Evolutionary conservation across 1,284 basidiomycete species (phyloP), one percentile per base, ranked within the genome.

Genomic region (Blastosporella zonata): DNA sequence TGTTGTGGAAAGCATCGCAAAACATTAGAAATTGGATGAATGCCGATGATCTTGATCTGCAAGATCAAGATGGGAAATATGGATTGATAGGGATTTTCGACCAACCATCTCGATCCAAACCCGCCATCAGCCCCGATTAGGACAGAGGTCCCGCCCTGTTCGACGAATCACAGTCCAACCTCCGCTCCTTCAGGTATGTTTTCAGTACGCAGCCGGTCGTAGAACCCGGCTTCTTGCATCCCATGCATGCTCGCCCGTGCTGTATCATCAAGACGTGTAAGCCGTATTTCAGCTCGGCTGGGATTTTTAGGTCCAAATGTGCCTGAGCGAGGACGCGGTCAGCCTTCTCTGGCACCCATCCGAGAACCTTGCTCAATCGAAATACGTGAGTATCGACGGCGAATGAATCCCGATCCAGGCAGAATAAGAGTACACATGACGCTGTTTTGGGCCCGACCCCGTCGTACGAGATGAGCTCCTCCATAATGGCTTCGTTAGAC

Each of bases 391-490:
- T 90, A 60, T 91, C 87, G 43, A 90, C 87, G 0, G 89, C 86
- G 60, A 91, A 90, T 1, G 81, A 81, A 48, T 84, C 75, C 12
- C 87, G 69, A 0, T 81, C 82, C 17, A 91, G 71, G 60, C 85
- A 87, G 62, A 91, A 90, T n/a, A 90, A 71, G 12, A 88, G 64
- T 0, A 90, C 87, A 59, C 89, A 91, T 4, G 81, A 81, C 0
- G 87, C 87, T 0, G 87, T 90, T 68, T 91, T 91, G 1, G 85
- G 83, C 0, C 89, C 88, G 2, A 91, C 84, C 0, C 86, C 85
- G 37, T 80, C 70, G 54, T 83, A 84, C 3, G 76, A 73, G n/a
- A 86, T 73, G 15, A 89, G 71, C 55, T 82, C 83, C 52, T 74
- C 67, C 85, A 89, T 90, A 18, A 82, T 81, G 27, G 78, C 74